These are phyloP conservation scores for Solanum rostratum DNA, from an alignment of 257 asterid species.

Conservation along the genomic window DNA sequence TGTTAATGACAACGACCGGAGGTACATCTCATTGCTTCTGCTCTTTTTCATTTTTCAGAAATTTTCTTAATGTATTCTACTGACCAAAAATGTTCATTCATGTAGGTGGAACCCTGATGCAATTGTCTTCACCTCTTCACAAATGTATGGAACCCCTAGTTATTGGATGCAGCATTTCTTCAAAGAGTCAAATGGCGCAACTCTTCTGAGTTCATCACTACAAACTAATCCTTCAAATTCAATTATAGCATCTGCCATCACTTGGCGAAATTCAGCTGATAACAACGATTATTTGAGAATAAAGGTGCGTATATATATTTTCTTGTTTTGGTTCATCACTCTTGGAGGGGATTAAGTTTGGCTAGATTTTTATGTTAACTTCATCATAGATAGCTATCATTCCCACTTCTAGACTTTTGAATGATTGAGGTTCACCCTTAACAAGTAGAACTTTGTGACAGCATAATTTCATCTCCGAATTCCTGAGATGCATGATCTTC, in stretches of 20 bases:
- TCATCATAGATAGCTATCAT: neutral
- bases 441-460: neutral
- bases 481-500: neutral
- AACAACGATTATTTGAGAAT: slow-evolving; percentile 29
- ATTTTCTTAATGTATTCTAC: neutral
- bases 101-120: slow-evolving; percentile 92
- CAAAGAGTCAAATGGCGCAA: slow-evolving; percentile 81
- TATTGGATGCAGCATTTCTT: slow-evolving; percentile 98
- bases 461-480: neutral
- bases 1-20: slow-evolving; percentile 61
- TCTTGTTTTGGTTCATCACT: neutral
- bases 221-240: slow-evolving; percentile 32
- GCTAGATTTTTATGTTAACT: neutral
- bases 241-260: slow-evolving; percentile 67
- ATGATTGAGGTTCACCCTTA: neutral
- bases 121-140: slow-evolving; percentile 75
- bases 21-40: slow-evolving; percentile 24
- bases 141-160: slow-evolving; percentile 76
- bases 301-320: slow-evolving; percentile 32
- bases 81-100: neutral
- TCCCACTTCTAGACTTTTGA: neutral
- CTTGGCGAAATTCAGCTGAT: slow-evolving; percentile 41
- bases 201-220: slow-evolving; percentile 53
- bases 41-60: neutral
- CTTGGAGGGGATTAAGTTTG: neutral